Evolutionary conservation across 257 asterid species (phyloP).

Genomic region (Ilex asprella): DNA sequence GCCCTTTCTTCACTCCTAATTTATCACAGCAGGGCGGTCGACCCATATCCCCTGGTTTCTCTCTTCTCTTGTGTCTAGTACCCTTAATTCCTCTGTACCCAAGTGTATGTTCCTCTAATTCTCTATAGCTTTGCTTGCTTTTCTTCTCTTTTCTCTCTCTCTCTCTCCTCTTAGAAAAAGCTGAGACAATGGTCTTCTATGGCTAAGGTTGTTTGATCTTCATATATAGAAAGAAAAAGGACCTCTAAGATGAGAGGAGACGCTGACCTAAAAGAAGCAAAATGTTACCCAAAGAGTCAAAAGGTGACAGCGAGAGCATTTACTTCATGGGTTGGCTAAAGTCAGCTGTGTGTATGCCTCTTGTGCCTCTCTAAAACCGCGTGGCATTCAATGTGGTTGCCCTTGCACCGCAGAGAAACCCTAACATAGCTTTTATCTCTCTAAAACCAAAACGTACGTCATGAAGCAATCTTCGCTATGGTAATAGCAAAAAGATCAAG

Average conservation of each 20-base stretch:
- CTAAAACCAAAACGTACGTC: too few species aligned
- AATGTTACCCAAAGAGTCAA: slow-evolving; percentile 42
- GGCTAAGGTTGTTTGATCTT: slow-evolving; percentile 13
- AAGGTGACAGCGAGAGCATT: slow-evolving; percentile 87
- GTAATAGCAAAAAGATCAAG: too few species aligned
- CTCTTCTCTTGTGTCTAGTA: background rate
- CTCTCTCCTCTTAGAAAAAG: slow-evolving; percentile 18
- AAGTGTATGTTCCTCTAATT: background rate
- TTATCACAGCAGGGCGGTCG: slow-evolving; percentile 97
- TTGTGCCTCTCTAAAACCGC: slow-evolving; percentile 68
- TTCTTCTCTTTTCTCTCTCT: background rate
- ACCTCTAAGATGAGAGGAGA: background rate
- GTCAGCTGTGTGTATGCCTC: slow-evolving; percentile 51
- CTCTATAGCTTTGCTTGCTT: background rate
- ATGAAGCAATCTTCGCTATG: too few species aligned
- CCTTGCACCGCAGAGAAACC: slow-evolving; percentile 1
- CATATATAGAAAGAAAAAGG: slow-evolving; percentile 38
- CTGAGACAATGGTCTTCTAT: slow-evolving; percentile 34
- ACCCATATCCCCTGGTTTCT: slow-evolving; percentile 40
- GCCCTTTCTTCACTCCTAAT: slow-evolving; percentile 82
- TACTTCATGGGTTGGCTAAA: slow-evolving; percentile 45
- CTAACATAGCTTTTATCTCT: too few species aligned
- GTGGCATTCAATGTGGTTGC: slow-evolving; percentile 58
- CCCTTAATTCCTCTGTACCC: too few species aligned
- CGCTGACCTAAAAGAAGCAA: slow-evolving; percentile 30